Evolutionary conservation across 2,329 filamentous ascomycete species (phyloP).

Genomic region (Metarhizium album): DNA sequence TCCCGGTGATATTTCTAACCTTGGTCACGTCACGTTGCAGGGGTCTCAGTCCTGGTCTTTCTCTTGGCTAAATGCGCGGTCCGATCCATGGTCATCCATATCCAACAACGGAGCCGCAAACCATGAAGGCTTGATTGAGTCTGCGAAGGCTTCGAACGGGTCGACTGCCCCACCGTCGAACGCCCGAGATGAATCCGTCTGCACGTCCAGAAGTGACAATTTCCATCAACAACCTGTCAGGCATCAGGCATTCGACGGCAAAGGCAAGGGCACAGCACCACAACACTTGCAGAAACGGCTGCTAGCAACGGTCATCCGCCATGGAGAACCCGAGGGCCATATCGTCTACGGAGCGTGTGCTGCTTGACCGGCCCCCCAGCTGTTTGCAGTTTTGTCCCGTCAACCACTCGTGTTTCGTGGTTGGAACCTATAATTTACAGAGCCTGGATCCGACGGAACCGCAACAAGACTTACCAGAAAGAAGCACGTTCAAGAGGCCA

Average conservation of each 20-base stretch:
- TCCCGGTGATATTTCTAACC: background rate
- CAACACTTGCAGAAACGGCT: background rate
- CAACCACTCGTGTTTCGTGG: conserved; percentile 54
- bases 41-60: too few relatives aligned
- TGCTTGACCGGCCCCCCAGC: conserved; percentile 59
- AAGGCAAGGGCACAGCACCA: too few relatives aligned
- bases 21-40: too few relatives aligned
- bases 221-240: too few relatives aligned
- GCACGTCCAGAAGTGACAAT: too few relatives aligned
- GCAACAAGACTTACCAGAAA: conserved; percentile 10
- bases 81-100: background rate
- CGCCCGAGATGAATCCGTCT: background rate
- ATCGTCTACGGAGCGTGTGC: conserved; percentile 35
- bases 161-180: background rate
- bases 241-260: too few relatives aligned
- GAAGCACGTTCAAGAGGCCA: conserved; percentile 20
- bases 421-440: conserved; percentile 77
- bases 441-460: conserved; percentile 20
- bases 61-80: background rate
- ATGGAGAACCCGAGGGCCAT: conserved; percentile 19
- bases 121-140: too few relatives aligned
- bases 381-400: conserved; percentile 65
- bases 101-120: too few relatives aligned
- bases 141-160: background rate
- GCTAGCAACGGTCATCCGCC: too few relatives aligned